Evolutionary conservation across 495 filamentous ascomycete genomes (phyloP), one percentile per base, ranked within the genome.

Genomic region (Pyrenopolyporus hunteri): DNA sequence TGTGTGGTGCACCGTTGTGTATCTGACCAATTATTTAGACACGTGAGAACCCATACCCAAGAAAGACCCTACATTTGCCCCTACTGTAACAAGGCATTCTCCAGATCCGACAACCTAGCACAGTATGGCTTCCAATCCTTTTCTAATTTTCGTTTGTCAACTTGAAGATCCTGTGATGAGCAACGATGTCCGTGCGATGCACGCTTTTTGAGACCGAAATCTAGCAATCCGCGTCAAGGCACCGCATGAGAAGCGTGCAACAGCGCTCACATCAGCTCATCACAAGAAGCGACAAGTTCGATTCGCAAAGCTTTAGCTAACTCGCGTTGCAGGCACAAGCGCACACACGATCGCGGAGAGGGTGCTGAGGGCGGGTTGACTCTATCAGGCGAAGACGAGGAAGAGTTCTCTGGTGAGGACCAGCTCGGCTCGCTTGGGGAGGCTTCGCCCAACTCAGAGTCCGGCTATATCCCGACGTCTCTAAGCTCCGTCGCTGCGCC

Each of bases 1-100:
- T 66, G 32, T 61, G 47, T 67, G 70, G 64, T 74, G 71, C 59
- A 67, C 65, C 70, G 64, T 66, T 64, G 58, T 73, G 68, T 73
- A 78, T 78, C 82, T 85, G 74, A 82, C 80, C 73, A 75, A 76
- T 80, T 78, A 82, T 88, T 76, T 74, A 97, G 93, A 80, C 94
- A 98, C 82, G 95, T 98, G 75, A 89, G 94, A 74, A 98, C 94
- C 70, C 94, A 98, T 81, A 98, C 94, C 16, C 94, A 98, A 84
- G 94, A 98, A 80, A 88, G 93, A 80, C 94, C 94, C 66, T 98
- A 98, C 76, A 87, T 91, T 67, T 98, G 94, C 83, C 88, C 88
- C 69, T 89, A 95, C 74, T 98, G 94, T 85, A 96, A 87, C 83
- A 98, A 98, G 78, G 94, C 93, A 40, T 98, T 98, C 76, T 97